Percentiles rank a stretch among this genome's conserved stretches.
phyloP scores from a whole-genome alignment of 768 basidiomycete genomes.

The Chalciporus chontae region DNA sequence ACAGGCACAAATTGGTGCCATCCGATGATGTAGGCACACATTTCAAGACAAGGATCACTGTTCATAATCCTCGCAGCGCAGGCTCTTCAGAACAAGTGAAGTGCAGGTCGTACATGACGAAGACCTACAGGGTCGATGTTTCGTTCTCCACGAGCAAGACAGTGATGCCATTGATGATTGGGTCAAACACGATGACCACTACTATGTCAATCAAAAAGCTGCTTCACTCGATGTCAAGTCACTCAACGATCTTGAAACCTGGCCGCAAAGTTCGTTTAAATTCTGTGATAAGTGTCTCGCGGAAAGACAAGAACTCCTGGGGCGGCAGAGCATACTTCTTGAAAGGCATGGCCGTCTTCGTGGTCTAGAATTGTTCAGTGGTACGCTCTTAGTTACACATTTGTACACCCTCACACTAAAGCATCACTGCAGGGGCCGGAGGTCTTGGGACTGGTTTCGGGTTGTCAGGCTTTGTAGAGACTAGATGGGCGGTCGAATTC shows the following conservation, averaged over 20 bases:
- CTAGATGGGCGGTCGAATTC: constrained; percentile 67
- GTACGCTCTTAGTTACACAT: constrained; percentile 32
- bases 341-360: constrained; percentile 43
- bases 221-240: constrained; percentile 16
- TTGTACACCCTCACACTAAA: neutral
- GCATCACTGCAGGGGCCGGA: constrained; percentile 54
- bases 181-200: constrained; percentile 57
- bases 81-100: constrained; percentile 40
- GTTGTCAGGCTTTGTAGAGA: constrained; percentile 57
- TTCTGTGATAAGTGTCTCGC: constrained; percentile 40
- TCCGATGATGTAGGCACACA: constrained; percentile 41
- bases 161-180: constrained; percentile 33
- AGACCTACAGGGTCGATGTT: constrained; percentile 53
- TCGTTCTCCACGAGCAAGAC: constrained; percentile 39
- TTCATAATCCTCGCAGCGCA: constrained; percentile 23
- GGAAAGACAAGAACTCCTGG: constrained; percentile 30
- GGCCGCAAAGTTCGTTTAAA: constrained; percentile 27
- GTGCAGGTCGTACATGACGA: constrained; percentile 27
- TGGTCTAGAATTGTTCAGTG: constrained; percentile 68
- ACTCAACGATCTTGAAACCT: constrained; percentile 22
- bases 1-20: constrained; percentile 14
- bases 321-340: constrained; percentile 30
- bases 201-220: constrained; percentile 43
- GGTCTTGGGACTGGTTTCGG: constrained; percentile 69
- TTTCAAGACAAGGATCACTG: neutral